These are phyloP conservation scores for Oleoguttula mirabilis DNA, from an alignment of 495 filamentous ascomycete genomes.

Conservation along the genomic window DNA sequence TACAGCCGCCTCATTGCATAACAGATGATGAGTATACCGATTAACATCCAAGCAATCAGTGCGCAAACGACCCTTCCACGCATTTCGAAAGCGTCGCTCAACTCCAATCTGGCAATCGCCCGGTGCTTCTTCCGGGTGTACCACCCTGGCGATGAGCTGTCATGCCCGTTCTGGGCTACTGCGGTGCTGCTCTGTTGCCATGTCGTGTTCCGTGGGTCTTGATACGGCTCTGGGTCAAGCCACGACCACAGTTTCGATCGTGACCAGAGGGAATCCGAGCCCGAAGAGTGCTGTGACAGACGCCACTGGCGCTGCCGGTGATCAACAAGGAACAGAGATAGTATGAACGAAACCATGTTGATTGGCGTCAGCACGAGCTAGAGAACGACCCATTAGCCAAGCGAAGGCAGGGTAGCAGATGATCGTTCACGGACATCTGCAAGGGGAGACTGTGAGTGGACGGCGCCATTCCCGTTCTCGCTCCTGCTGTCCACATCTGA, in stretches of 20 bases:
- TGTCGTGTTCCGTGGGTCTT: constrained; percentile 17
- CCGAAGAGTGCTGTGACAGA: constrained; percentile 18
- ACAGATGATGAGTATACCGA: constrained; percentile 13
- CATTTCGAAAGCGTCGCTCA: constrained; percentile 30
- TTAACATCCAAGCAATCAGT: constrained; percentile 14
- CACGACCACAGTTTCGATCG: constrained; percentile 8
- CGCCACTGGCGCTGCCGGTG: constrained; percentile 25
- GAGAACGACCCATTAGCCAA: constrained; percentile 1
- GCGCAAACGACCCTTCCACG: constrained; percentile 20
- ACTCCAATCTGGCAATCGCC: constrained; percentile 25
- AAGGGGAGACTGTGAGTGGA: constrained; percentile 3
- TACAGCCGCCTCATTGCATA: constrained; percentile 14
- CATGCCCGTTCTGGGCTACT: background rate
- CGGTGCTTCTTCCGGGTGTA: constrained; percentile 28
- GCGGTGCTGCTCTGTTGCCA: constrained; percentile 11
- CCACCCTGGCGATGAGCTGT: constrained; percentile 18
- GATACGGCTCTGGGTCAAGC: constrained; percentile 29
- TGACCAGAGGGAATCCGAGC: constrained; percentile 3
- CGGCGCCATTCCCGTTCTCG: constrained; percentile 1
- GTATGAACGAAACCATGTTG: constrained; percentile 28
- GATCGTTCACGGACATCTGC: constrained; percentile 10
- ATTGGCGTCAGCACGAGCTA: constrained; percentile 27
- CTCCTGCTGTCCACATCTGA: background rate
- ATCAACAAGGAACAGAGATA: constrained; percentile 30
- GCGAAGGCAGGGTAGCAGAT: background rate